Evolutionary conservation across 768 basidiomycete species (phyloP), one percentile per base, ranked within the genome.

Genomic region (Strobilomyces echinocephalus): DNA sequence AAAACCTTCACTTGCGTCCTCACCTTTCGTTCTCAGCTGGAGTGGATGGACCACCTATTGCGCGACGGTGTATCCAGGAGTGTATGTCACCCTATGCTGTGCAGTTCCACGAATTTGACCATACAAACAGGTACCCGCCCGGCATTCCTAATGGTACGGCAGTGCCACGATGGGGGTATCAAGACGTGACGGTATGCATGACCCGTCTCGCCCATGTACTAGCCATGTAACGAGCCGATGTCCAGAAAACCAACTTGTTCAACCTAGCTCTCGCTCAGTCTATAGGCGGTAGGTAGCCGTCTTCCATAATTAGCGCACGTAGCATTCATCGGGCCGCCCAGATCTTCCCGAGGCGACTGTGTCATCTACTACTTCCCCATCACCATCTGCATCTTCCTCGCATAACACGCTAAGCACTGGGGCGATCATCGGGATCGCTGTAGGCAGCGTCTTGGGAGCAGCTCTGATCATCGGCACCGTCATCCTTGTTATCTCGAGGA

Each of bases 141-240:
- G 60, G 66, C n/a, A 65, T 85, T 46, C 84, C 84, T 2, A 54
- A 60, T 0, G 77, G 76, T 7, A 72, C 79, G 1, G 69, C 72
- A 9, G 73, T 85, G 16, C 84, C 83, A 14, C 76, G 74, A 10
- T 87, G 84, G 84, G 84, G 83, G 12, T 87, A 78, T 55, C 67
- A 79, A 31, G 76, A 82, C 53, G 77, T 85, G 20, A 64, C 72
- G 60, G 76, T 77, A 60, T 42, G 77, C 35, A 31, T 40, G 64
- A 56, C 33, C 28, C 21, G 14, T 10, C 16, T 24, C 8, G 0
- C 4, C 9, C 15, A 15, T 55, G 10, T 21, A 20, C 16, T n/a
- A 15, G 41, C 21, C 50, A 31, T n/a, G n/a, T n/a, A n/a, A n/a
- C n/a, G n/a, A n/a, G n/a, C n/a, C n/a, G n/a, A n/a, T n/a, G n/a